A percentile compares a stretch with the other conserved stretches of the same genome.
These are phyloP conservation scores for Ogataea parapolymorpha DNA, from an alignment of 805 yeast species.

Conservation along the genomic window DNA sequence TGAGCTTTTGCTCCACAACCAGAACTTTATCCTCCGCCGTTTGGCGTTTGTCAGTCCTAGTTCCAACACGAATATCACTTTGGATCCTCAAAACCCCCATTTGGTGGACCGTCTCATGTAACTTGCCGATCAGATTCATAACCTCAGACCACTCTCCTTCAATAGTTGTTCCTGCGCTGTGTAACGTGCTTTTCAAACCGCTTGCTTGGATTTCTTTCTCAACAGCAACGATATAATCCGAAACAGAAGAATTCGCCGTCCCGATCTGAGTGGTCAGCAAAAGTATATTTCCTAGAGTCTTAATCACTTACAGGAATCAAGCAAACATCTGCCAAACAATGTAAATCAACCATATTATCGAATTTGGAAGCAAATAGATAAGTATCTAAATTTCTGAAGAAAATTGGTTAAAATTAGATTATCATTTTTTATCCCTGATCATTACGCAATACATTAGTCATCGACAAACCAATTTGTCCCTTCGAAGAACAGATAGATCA, in stretches of 20 bases:
- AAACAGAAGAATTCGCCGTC: constrained; percentile 71
- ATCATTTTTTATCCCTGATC: too few species aligned
- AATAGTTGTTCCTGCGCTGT: constrained; percentile 85
- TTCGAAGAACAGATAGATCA: too few species aligned
- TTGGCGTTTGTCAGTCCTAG: constrained; percentile 73
- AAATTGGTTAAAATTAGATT: too few species aligned
- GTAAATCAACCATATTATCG: constrained; percentile 39
- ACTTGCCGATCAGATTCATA: constrained; percentile 69
- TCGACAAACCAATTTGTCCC: too few species aligned
- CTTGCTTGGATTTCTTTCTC: constrained; percentile 62
- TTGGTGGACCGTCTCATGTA: constrained; percentile 70
- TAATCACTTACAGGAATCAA: constrained; percentile 63
- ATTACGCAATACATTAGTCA: too few species aligned
- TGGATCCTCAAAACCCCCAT: constrained; percentile 77
- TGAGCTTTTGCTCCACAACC: constrained; percentile 53
- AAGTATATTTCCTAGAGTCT: background rate
- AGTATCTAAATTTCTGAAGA: too few species aligned
- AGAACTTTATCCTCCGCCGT: constrained; percentile 70
- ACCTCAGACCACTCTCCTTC: constrained; percentile 94
- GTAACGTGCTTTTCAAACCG: constrained; percentile 65
- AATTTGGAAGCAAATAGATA: too few species aligned
- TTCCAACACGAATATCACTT: constrained; percentile 83
- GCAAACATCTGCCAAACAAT: constrained; percentile 84
- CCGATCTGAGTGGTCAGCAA: constrained; percentile 51
- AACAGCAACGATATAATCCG: constrained; percentile 72